Conservation (phyloP, 2,329 filamentous ascomycete genomes). For the Claviceps fusiformis region DNA sequence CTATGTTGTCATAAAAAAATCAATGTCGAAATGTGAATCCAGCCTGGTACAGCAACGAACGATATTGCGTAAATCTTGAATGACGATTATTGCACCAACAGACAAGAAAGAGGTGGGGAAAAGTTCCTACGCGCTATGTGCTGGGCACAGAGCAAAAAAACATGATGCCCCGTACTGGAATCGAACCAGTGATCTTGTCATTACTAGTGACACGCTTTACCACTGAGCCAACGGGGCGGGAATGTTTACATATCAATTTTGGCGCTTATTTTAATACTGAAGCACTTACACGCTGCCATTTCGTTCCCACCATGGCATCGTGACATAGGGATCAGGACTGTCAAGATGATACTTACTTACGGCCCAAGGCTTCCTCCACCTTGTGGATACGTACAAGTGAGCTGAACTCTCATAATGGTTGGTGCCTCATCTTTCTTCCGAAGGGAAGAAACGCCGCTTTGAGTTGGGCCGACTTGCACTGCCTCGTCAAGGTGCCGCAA, state of each 20-base stretch:
- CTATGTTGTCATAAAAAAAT: not conserved
- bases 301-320: no score
- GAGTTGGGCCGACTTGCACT: not conserved
- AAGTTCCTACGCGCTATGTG: no score
- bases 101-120: no score
- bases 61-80: no score
- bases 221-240: conserved; percentile 17
- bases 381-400: not conserved
- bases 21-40: no score
- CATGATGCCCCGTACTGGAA: conserved; percentile 14
- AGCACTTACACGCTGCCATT: no score
- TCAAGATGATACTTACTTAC: no score
- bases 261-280: no score
- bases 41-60: no score
- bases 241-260: no score
- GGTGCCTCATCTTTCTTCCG: not conserved
- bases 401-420: not conserved
- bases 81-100: no score
- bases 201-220: conserved; percentile 20
- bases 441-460: not conserved
- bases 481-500: not conserved
- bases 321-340: no score
- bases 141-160: not conserved
- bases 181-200: conserved; percentile 19
- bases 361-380: not conserved